Evolutionary conservation across 2,329 filamentous ascomycete species (phyloP).

Genomic region (Aspergillus floridensis): DNA sequence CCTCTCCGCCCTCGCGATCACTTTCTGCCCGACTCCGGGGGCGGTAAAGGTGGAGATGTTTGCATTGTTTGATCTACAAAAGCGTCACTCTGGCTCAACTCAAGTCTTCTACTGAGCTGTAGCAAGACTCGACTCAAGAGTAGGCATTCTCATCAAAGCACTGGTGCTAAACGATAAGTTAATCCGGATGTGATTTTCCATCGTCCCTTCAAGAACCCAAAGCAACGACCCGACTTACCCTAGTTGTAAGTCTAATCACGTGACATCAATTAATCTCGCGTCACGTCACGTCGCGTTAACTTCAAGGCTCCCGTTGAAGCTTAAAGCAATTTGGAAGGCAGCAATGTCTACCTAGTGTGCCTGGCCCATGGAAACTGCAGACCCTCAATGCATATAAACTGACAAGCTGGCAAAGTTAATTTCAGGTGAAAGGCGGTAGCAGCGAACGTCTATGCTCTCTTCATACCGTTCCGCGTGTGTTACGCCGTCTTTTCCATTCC

Average conservation of each 20-base stretch:
- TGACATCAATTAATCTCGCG: slow-evolving; percentile 20
- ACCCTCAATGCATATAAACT: not conserved
- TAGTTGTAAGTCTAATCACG: slow-evolving; percentile 4
- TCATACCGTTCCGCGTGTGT: slow-evolving; percentile 9
- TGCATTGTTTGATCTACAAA: not conserved
- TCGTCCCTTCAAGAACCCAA: not conserved
- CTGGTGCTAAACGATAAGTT: too few relatives aligned
- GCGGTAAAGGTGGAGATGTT: slow-evolving; percentile 20
- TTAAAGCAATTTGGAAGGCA: slow-evolving; percentile 3
- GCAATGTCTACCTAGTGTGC: slow-evolving; percentile 2
- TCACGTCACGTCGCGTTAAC: slow-evolving; percentile 22
- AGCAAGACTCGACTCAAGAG: not conserved
- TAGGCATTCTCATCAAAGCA: too few relatives aligned
- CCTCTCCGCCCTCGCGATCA: slow-evolving; percentile 12
- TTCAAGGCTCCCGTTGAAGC: not conserved
- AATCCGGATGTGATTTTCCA: not conserved
- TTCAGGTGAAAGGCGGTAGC: not conserved
- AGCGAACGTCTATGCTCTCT: slow-evolving; percentile 17
- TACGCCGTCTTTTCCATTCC: slow-evolving; percentile 8
- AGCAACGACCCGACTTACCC: not conserved
- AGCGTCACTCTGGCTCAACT: not conserved
- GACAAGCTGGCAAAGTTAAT: not conserved
- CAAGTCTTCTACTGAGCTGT: not conserved
- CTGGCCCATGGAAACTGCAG: not conserved
- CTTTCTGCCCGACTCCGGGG: slow-evolving; percentile 24